Conservation (phyloP, 2,329 filamentous ascomycete species). For the Gyromitra esculenta region DNA sequence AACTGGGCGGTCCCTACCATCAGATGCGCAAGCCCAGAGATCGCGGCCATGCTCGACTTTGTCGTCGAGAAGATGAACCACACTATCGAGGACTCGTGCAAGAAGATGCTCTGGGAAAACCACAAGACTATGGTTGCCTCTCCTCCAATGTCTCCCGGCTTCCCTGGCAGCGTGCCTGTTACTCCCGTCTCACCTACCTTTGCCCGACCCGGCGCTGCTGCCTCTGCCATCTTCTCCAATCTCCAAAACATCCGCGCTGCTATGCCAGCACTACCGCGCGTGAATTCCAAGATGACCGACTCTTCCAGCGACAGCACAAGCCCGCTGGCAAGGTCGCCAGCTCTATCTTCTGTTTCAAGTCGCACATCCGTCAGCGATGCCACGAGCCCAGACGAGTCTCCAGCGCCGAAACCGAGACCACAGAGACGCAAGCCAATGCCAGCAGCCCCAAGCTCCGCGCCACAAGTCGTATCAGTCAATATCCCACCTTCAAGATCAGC, state of each 20-base stretch:
- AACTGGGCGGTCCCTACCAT: slow-evolving; percentile 63
- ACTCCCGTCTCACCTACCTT: slow-evolving; percentile 32
- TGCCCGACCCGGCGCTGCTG: slow-evolving; percentile 25
- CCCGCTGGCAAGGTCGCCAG: slow-evolving; percentile 20
- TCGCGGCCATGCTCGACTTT: slow-evolving; percentile 46
- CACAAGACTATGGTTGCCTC: slow-evolving; percentile 25
- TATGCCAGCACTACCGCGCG: slow-evolving; percentile 10
- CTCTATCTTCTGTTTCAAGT: slow-evolving; percentile 36
- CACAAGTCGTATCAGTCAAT: slow-evolving; percentile 25
- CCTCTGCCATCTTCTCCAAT: slow-evolving; percentile 38
- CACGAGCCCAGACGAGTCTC: slow-evolving; percentile 1
- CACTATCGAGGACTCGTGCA: slow-evolving; percentile 50
- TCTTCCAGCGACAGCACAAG: slow-evolving; percentile 39
- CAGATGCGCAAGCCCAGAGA: slow-evolving; percentile 52
- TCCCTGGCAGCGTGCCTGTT: slow-evolving; percentile 11
- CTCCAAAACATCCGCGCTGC: slow-evolving; percentile 36
- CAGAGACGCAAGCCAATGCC: slow-evolving; percentile 34
- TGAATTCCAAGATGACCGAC: slow-evolving; percentile 23
- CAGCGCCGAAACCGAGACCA: slow-evolving; percentile 6
- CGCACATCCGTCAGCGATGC: slow-evolving; percentile 34
- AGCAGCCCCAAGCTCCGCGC: slow-evolving; percentile 5
- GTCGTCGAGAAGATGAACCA: slow-evolving; percentile 52
- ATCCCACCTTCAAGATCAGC: slow-evolving; percentile 19
- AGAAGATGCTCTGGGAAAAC: slow-evolving; percentile 49
- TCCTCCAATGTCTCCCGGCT: slow-evolving; percentile 29